Percentiles rank a stretch among this genome's conserved stretches.
These are phyloP conservation scores for Podaxis pistillaris DNA, from an alignment of 768 basidiomycete genomes.

Conservation along the genomic window DNA sequence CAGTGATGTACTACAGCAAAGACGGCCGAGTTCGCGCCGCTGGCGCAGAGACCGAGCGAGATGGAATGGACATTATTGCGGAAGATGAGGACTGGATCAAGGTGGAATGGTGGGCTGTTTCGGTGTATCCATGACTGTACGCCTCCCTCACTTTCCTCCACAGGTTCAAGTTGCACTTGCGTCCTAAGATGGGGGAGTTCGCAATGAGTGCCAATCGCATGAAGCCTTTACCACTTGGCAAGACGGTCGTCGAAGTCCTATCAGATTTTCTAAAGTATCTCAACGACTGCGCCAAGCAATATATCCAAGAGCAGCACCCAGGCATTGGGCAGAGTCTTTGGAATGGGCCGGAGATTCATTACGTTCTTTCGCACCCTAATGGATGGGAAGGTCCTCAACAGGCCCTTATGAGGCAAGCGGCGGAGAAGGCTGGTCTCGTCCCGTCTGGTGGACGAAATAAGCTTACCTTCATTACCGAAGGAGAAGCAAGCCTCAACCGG, in stretches of 20 bases:
- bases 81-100: conserved; percentile 18
- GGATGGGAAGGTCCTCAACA: conserved; percentile 63
- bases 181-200: conserved; percentile 22
- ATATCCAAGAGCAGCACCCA: conserved; percentile 44
- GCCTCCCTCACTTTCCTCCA: neutral
- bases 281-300: conserved; percentile 38
- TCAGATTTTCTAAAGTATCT: conserved; percentile 51
- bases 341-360: conserved; percentile 45
- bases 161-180: conserved; percentile 38
- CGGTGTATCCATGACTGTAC: too few relatives aligned
- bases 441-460: conserved; percentile 35
- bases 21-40: conserved; percentile 13
- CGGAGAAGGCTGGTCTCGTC: conserved; percentile 49
- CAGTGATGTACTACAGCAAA: conserved; percentile 17
- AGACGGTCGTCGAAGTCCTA: conserved; percentile 39
- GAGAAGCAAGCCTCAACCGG: conserved; percentile 57
- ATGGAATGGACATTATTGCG: conserved; percentile 14
- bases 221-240: conserved; percentile 40
- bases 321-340: conserved; percentile 39
- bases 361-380: conserved; percentile 58
- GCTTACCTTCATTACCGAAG: conserved; percentile 55
- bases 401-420: conserved; percentile 48
- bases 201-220: conserved; percentile 15
- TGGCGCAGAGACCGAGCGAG: conserved; percentile 16
- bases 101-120: conserved; percentile 14